Conservation (phyloP, 768 basidiomycete genomes). For the Lactarius hatsudake region DNA sequence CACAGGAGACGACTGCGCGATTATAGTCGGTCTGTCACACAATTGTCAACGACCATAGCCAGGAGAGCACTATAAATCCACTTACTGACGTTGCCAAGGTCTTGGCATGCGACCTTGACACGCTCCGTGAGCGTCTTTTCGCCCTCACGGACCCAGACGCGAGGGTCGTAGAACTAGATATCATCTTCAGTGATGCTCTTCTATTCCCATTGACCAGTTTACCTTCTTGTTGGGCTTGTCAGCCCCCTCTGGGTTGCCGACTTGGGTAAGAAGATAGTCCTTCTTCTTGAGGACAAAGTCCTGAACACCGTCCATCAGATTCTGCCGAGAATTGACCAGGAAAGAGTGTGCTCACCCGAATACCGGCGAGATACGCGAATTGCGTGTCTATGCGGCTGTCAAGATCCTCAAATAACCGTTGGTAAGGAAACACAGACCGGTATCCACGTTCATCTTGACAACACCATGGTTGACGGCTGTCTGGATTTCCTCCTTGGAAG, state of each 20-base stretch:
- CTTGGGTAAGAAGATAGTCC: constrained; percentile 85
- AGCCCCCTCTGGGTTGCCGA: constrained; percentile 94
- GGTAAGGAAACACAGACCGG: constrained; percentile 41
- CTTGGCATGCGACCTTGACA: constrained; percentile 90
- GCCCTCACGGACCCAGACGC: constrained; percentile 98
- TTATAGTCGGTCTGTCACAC: constrained; percentile 15
- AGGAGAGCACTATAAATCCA: neutral
- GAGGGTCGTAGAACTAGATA: constrained; percentile 87
- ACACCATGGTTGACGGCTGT: constrained; percentile 91
- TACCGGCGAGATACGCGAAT: constrained; percentile 86
- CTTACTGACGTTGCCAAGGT: constrained; percentile 62
- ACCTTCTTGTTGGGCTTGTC: constrained; percentile 99
- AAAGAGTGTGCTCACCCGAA: constrained; percentile 53
- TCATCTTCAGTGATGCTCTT: neutral
- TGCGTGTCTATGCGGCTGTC: constrained; percentile 63
- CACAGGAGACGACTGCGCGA: neutral
- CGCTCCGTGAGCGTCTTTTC: constrained; percentile 88
- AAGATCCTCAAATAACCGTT: constrained; percentile 9
- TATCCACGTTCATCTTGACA: constrained; percentile 99
- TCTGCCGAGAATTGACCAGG: neutral
- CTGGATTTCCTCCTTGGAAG: constrained; percentile 91
- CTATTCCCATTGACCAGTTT: neutral
- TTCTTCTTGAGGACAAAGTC: constrained; percentile 86
- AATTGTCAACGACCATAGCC: neutral
- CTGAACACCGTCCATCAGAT: constrained; percentile 35